These are phyloP conservation scores for Tripterygium wilfordii DNA, from an alignment of 177 flowering plant genomes.

Conservation along the genomic window DNA sequence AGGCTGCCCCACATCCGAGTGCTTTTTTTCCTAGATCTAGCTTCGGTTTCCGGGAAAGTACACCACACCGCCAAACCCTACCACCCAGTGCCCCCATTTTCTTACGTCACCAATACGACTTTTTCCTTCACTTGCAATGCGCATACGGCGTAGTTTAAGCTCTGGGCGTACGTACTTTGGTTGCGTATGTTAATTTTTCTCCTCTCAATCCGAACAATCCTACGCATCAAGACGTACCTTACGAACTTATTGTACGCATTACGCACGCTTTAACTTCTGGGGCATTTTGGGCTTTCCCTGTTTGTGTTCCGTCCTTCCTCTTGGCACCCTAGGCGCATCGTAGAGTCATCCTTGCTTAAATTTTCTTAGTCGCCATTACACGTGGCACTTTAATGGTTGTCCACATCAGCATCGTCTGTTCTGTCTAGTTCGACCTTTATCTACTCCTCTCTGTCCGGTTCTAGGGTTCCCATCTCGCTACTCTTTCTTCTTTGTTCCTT, in stretches of 20 bases:
- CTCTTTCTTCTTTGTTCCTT: background rate
- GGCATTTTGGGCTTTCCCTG: too few relatives aligned
- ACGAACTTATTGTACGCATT: too few relatives aligned
- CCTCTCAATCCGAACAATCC: too few relatives aligned
- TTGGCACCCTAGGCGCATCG: constrained; percentile 19
- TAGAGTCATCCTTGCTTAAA: constrained; percentile 3
- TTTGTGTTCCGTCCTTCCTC: too few relatives aligned
- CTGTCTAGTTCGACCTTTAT: constrained; percentile 13
- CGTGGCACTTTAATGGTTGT: constrained; percentile 23
- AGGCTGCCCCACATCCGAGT: constrained; percentile 21
- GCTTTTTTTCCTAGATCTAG: constrained; percentile 12
- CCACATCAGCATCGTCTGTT: constrained; percentile 24
- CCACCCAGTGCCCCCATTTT: background rate
- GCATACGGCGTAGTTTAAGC: too few relatives aligned
- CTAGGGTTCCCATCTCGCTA: constrained; percentile 38
- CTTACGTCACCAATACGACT: background rate
- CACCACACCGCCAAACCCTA: constrained; percentile 11
- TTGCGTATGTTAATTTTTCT: too few relatives aligned
- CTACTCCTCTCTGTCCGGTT: constrained; percentile 10
- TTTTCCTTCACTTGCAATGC: constrained; percentile 14
- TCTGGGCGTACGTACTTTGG: too few relatives aligned
- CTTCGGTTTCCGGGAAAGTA: constrained; percentile 36
- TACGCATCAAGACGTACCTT: too few relatives aligned
- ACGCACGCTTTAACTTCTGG: too few relatives aligned
- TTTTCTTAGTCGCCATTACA: constrained; percentile 4